Evolutionary conservation across 1,284 basidiomycete species (phyloP).

Genomic region (Gastroboletus turbinatus): DNA sequence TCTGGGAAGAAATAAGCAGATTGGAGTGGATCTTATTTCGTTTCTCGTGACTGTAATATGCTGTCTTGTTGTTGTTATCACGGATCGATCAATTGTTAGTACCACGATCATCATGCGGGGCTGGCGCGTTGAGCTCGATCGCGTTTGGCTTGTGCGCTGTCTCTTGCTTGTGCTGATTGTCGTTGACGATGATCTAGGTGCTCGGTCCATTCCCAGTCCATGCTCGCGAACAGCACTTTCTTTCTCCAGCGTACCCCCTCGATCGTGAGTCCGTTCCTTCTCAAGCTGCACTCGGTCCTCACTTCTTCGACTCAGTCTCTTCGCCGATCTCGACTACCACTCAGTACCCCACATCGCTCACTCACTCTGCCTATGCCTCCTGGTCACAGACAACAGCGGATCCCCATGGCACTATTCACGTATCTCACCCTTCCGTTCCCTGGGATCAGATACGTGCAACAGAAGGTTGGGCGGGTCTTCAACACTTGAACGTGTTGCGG

Average conservation of each 20-base stretch:
- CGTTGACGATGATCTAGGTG: slow-evolving; percentile 41
- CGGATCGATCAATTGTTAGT: neutral
- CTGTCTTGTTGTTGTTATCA: neutral
- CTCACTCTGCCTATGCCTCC: slow-evolving; percentile 47
- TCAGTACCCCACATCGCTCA: slow-evolving; percentile 52
- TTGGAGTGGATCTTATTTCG: neutral
- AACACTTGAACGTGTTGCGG: slow-evolving; percentile 69
- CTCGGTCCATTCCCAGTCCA: slow-evolving; percentile 81
- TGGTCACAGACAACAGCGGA: slow-evolving; percentile 50
- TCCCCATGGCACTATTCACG: slow-evolving; percentile 46
- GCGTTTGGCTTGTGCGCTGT: slow-evolving; percentile 28
- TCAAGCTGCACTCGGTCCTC: neutral
- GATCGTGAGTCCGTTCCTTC: slow-evolving; percentile 44
- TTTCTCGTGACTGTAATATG: slow-evolving; percentile 7
- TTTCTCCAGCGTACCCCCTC: slow-evolving; percentile 73
- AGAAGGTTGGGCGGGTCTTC: slow-evolving; percentile 81
- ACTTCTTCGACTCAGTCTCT: slow-evolving; percentile 16
- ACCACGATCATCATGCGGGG: slow-evolving; percentile 5
- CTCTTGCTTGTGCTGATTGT: neutral
- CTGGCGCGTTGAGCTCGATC: slow-evolving; percentile 28
- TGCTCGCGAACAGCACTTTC: slow-evolving; percentile 75
- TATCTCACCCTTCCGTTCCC: slow-evolving; percentile 59
- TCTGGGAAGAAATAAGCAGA: slow-evolving; percentile 65
- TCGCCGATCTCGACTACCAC: slow-evolving; percentile 18
- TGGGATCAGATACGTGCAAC: slow-evolving; percentile 67